These are phyloP conservation scores for Tricholoma saponaceum DNA, from an alignment of 768 basidiomycete genomes.

Conservation along the genomic window DNA sequence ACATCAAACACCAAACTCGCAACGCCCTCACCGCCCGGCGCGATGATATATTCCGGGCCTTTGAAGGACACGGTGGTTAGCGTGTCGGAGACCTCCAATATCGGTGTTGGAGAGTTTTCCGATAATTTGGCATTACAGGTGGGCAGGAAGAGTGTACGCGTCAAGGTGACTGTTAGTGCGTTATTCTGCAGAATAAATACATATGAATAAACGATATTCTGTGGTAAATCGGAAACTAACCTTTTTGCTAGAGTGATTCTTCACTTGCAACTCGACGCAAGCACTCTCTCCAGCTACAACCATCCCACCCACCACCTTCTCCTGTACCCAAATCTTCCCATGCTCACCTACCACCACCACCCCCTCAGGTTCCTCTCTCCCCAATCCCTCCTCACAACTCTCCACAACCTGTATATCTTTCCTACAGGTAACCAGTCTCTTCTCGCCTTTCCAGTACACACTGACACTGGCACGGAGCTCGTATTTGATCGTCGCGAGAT, in stretches of 20 bases:
- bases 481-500: conserved; percentile 66
- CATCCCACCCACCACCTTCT: conserved; percentile 56
- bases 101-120: conserved; percentile 34
- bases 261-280: conserved; percentile 73
- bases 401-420: conserved; percentile 65
- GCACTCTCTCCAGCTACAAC: conserved; percentile 66
- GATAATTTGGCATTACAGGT: conserved; percentile 23
- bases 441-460: conserved; percentile 75
- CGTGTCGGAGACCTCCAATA: conserved; percentile 61
- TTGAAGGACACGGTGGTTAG: conserved; percentile 66
- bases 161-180: conserved; percentile 57
- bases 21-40: conserved; percentile 72
- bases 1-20: conserved; percentile 79
- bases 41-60: conserved; percentile 71
- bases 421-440: conserved; percentile 59
- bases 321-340: conserved; percentile 79
- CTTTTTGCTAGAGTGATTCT: conserved; percentile 80
- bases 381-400: conserved; percentile 35
- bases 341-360: conserved; percentile 67
- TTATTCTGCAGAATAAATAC: conserved; percentile 47
- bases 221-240: conserved; percentile 28
- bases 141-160: conserved; percentile 57
- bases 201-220: neutral
- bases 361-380: conserved; percentile 47
- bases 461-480: conserved; percentile 70